Evolutionary conservation across 2,329 filamentous ascomycete species (phyloP).

Genomic region (Ilyonectria mors-panacis): DNA sequence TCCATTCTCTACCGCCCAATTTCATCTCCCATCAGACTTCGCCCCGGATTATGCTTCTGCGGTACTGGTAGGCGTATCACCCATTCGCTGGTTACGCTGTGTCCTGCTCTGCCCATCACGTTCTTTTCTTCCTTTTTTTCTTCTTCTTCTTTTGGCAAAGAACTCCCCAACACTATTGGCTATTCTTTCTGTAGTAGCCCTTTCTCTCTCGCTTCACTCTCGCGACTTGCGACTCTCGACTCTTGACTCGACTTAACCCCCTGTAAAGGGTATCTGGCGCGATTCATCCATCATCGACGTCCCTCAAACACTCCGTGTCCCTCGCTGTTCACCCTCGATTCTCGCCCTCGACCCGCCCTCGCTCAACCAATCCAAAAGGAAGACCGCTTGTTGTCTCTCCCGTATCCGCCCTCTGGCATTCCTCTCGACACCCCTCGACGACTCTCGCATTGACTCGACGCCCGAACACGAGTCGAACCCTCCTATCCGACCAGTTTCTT

Average conservation of each 20-base stretch:
- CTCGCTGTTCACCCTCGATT: slow-evolving; percentile 8
- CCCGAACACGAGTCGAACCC: neutral
- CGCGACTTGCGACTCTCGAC: slow-evolving; percentile 3
- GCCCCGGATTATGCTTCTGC: slow-evolving; percentile 24
- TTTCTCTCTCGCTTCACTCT: slow-evolving; percentile 9
- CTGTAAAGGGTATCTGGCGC: neutral
- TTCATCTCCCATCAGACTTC: slow-evolving; percentile 28
- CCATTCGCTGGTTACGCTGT: slow-evolving; percentile 32
- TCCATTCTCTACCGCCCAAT: slow-evolving; percentile 18
- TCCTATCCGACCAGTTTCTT: neutral
- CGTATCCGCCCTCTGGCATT: slow-evolving; percentile 16
- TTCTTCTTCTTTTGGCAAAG: neutral
- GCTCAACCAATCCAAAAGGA: slow-evolving; percentile 6
- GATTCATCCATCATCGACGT: neutral
- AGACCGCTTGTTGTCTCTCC: neutral
- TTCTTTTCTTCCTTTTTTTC: slow-evolving; percentile 13
- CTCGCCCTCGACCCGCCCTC: slow-evolving; percentile 9
- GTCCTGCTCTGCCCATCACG: slow-evolving; percentile 10
- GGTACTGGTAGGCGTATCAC: slow-evolving; percentile 29
- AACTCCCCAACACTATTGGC: slow-evolving; percentile 11
- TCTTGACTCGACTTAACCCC: slow-evolving; percentile 1
- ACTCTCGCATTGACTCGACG: neutral
- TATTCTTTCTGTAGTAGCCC: slow-evolving; percentile 13
- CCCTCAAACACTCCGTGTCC: neutral
- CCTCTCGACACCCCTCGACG: slow-evolving; percentile 10